Base-by-base conservation (phyloP, 257 asterid species). In the Ilex aquifolium region DNA sequence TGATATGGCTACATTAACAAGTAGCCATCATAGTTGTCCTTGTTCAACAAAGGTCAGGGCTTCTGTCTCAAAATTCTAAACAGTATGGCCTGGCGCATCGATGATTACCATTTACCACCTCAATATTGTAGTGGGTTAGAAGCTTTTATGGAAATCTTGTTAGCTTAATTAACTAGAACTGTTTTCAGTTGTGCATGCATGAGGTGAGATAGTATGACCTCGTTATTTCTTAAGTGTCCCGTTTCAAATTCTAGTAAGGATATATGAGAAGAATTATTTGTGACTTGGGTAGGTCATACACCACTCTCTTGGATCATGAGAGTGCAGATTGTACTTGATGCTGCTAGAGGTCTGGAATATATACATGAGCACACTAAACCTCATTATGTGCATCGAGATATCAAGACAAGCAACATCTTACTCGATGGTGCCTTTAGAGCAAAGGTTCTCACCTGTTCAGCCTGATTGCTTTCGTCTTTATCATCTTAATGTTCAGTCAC, bases 281-380 rank as follows among this genome's bases (percentile, higher is more conserved):
- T 75, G 62, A 48, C 70, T 63, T 65, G 60, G 54, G 52, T 64
- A 92, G 99, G 97, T 40, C 91, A 92, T 65, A 89, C 96, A 32
- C 72, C 95, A 3, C 72, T 92, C 29, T 87, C 99, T 4, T 93
- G 99, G 99, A 84, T 85, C 61, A 71, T 80, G 91, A 85, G 99
- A 77, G 81, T 93, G 64, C 97, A 89, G 77, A 85, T 93, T 75
- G 96, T 95, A n/a, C 94, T 93, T n/a, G 99, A 93, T 77, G 83
- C 99, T 67, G 97, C 96, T 63, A 78, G 94, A 81, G 99, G 97
- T 66, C 70, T 93, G 44, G 99, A 93, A 74, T 93, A 93, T 80
- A 83, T 93, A 77, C 99, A 93, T 8, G 99, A 93, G 73, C 99
- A 93, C 88, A 93, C 99, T 0, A 87, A 83, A 57, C 97, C 97